Evolutionary conservation across 2,329 filamentous ascomycete genomes (phyloP).

Genomic region (Aspergillus pseudotamarii): DNA sequence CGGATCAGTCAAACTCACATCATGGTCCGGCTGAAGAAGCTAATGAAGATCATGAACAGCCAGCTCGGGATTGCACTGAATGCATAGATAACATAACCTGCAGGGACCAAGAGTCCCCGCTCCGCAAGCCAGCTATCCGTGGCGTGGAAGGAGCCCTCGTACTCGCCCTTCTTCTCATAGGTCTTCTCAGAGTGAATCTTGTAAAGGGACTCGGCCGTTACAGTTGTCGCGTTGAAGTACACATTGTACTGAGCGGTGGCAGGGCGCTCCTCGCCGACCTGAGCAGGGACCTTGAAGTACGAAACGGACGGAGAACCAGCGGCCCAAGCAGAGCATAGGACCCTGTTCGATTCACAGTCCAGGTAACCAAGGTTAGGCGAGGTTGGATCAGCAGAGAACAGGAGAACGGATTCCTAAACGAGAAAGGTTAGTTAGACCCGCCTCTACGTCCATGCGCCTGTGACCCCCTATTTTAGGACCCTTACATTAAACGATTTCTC

Average conservation of each 20-base stretch:
- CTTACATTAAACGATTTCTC: slow-evolving; percentile 57
- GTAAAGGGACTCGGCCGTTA: slow-evolving; percentile 60
- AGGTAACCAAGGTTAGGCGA: slow-evolving; percentile 60
- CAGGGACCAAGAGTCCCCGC: slow-evolving; percentile 54
- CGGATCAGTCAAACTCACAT: slow-evolving; percentile 53
- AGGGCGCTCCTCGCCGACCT: slow-evolving; percentile 56
- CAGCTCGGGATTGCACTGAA: slow-evolving; percentile 64
- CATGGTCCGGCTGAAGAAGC: slow-evolving; percentile 61
- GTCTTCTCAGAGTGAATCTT: slow-evolving; percentile 59
- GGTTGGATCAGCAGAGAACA: slow-evolving; percentile 57
- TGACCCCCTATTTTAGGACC: slow-evolving; percentile 12
- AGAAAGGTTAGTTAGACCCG: slow-evolving; percentile 13
- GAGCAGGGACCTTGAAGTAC: slow-evolving; percentile 60
- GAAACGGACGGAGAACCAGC: slow-evolving; percentile 59
- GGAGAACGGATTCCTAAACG: slow-evolving; percentile 53
- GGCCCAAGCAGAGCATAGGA: slow-evolving; percentile 65
- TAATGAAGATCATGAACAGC: slow-evolving; percentile 66
- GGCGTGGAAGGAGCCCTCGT: slow-evolving; percentile 64
- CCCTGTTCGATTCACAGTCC: slow-evolving; percentile 61
- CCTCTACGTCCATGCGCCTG: slow-evolving; percentile 4
- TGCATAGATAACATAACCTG: slow-evolving; percentile 60
- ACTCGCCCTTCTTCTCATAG: slow-evolving; percentile 54
- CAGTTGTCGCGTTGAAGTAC: slow-evolving; percentile 59
- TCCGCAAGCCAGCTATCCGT: slow-evolving; percentile 61
- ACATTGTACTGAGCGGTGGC: slow-evolving; percentile 57